These are phyloP conservation scores for Singerocomus inundabilis DNA, from an alignment of 1,284 basidiomycete genomes.

Conservation along the genomic window DNA sequence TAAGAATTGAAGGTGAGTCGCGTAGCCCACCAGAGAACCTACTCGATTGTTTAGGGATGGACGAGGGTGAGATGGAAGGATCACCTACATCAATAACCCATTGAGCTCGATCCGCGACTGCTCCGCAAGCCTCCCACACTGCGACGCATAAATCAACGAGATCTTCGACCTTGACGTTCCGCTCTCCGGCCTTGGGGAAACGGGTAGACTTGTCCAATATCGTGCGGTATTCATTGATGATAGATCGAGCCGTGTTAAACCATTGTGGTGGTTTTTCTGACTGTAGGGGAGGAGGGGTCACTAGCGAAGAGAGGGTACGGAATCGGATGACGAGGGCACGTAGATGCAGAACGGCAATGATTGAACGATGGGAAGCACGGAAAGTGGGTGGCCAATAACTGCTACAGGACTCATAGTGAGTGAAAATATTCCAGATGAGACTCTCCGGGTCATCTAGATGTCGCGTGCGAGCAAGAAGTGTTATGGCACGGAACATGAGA, in stretches of 20 bases:
- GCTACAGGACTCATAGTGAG: slow-evolving; percentile 61
- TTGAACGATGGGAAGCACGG: slow-evolving; percentile 68
- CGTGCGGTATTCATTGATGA: slow-evolving; percentile 67
- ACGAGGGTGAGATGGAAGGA: background rate
- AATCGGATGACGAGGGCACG: slow-evolving; percentile 63
- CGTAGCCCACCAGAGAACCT: slow-evolving; percentile 91
- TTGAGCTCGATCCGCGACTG: slow-evolving; percentile 53
- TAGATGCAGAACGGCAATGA: slow-evolving; percentile 67
- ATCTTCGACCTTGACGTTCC: slow-evolving; percentile 78
- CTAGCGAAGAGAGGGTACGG: slow-evolving; percentile 24
- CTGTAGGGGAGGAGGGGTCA: slow-evolving; percentile 13
- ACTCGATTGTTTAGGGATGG: slow-evolving; percentile 4
- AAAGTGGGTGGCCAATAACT: slow-evolving; percentile 75
- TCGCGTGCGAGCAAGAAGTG: slow-evolving; percentile 51
- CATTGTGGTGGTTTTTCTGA: slow-evolving; percentile 49
- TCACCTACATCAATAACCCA: slow-evolving; percentile 74
- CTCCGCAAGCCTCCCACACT: slow-evolving; percentile 75
- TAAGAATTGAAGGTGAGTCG: slow-evolving; percentile 90
- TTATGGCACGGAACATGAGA: slow-evolving; percentile 65
- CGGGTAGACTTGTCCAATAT: slow-evolving; percentile 64
- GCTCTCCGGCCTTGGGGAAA: slow-evolving; percentile 84
- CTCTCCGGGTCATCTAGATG: slow-evolving; percentile 38
- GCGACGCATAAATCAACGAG: slow-evolving; percentile 82
- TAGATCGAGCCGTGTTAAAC: slow-evolving; percentile 61
- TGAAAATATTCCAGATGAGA: slow-evolving; percentile 58